These are phyloP conservation scores for Endogone sp. DNA, from an alignment of 192 early-diverging fungal species.

Conservation along the genomic window DNA sequence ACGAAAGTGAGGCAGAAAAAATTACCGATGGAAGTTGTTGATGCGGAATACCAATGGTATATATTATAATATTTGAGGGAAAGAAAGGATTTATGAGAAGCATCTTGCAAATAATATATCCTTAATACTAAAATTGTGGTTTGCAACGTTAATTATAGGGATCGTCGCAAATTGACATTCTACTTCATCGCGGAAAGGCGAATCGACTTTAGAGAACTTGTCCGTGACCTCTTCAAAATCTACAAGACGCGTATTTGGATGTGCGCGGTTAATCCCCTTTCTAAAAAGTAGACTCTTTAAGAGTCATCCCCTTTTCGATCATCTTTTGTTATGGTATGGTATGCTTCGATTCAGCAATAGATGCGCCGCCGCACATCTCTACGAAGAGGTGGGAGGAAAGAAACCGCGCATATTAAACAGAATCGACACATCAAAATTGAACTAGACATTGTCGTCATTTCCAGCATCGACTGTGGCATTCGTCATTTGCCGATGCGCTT, in stretches of 20 bases:
- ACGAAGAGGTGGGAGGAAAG: too few species aligned
- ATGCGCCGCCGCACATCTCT: neutral
- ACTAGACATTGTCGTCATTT: neutral
- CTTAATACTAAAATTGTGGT: neutral
- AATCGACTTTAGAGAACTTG: conserved; percentile 95
- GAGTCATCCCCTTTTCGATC: neutral
- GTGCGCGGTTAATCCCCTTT: conserved; percentile 34
- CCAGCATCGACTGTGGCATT: neutral
- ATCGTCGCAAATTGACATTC: conserved; percentile 95
- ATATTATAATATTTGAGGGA: conserved; percentile 3
- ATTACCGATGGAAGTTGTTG: conserved; percentile 92
- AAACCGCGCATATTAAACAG: too few species aligned
- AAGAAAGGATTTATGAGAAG: neutral
- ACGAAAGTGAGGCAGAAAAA: conserved; percentile 84
- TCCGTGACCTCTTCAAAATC: conserved; percentile 92
- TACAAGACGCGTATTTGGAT: conserved; percentile 99
- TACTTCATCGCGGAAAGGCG: conserved; percentile 92
- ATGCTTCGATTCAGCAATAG: neutral
- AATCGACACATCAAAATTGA: neutral
- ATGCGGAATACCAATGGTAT: conserved; percentile 97
- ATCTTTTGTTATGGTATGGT: neutral
- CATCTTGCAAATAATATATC: neutral
- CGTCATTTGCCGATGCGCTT: neutral
- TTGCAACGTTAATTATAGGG: conserved; percentile 43
- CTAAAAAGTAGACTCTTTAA: conserved; percentile 1